These are phyloP conservation scores for Nakaseomyces kungkrabaensis DNA, from an alignment of 1,139 yeast genomes.

Conservation along the genomic window DNA sequence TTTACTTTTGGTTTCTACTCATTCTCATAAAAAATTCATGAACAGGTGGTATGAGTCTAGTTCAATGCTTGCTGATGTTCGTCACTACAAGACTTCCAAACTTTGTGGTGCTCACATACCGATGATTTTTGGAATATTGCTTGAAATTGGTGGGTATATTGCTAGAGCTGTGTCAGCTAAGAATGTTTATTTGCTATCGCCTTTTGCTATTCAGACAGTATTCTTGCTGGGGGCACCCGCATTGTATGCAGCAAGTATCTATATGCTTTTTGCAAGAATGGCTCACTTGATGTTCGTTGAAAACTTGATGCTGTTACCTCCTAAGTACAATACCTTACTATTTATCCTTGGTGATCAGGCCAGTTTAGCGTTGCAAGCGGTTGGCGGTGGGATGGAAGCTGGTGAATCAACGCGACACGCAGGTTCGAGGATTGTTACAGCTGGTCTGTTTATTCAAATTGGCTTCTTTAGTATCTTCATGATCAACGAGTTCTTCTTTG, in stretches of 20 bases:
- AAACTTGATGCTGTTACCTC: slow-evolving; percentile 27
- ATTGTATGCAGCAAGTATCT: slow-evolving; percentile 37
- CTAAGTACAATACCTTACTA: slow-evolving; percentile 31
- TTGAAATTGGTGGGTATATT: slow-evolving; percentile 33
- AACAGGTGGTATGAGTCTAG: too few relatives aligned
- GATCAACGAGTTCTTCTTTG: slow-evolving; percentile 17
- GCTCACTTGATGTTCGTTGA: slow-evolving; percentile 27
- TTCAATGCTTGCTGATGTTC: background rate
- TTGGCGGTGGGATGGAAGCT: slow-evolving; percentile 38
- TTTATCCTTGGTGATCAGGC: slow-evolving; percentile 38
- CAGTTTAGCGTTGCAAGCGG: slow-evolving; percentile 35
- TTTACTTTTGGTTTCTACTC: too few relatives aligned
- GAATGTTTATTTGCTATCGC: slow-evolving; percentile 15
- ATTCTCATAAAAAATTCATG: too few relatives aligned
- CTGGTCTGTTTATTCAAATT: slow-evolving; percentile 33
- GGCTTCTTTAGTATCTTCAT: slow-evolving; percentile 32
- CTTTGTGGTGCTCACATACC: slow-evolving; percentile 18
- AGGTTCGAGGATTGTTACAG: slow-evolving; percentile 27
- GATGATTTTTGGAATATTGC: slow-evolving; percentile 24
- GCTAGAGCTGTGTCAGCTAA: slow-evolving; percentile 27
- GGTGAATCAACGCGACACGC: slow-evolving; percentile 8
- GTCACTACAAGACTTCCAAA: background rate
- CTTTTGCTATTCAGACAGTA: slow-evolving; percentile 33
- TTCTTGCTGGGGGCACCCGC: slow-evolving; percentile 37
- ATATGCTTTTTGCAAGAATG: slow-evolving; percentile 37